Evolutionary conservation across 2,329 filamentous ascomycete genomes (phyloP).

Genomic region (Exophiala dermatitidis): DNA sequence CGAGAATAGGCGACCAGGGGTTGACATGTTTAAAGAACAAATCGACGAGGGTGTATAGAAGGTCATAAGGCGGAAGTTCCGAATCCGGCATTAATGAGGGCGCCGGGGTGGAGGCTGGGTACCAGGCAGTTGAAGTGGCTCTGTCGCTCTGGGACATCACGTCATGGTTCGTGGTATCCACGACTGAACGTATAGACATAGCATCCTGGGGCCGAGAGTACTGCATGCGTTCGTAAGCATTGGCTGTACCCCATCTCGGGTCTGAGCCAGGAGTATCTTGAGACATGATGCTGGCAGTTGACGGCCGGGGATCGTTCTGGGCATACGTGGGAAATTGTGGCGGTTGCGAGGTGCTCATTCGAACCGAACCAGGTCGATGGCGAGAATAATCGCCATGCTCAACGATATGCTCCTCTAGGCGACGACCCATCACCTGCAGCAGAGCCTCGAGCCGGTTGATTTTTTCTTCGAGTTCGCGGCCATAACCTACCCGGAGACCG

Average conservation of each 20-base stretch:
- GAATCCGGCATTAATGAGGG: slow-evolving; percentile 14
- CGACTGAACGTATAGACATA: slow-evolving; percentile 22
- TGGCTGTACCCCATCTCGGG: slow-evolving; percentile 12
- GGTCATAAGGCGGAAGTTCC: slow-evolving; percentile 61
- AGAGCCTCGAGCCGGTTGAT: slow-evolving; percentile 48
- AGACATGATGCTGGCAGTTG: slow-evolving; percentile 17
- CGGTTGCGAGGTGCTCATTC: slow-evolving; percentile 7
- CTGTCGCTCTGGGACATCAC: slow-evolving; percentile 18
- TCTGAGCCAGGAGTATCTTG: slow-evolving; percentile 22
- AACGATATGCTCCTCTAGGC: slow-evolving; percentile 25
- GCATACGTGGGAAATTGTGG: slow-evolving; percentile 8
- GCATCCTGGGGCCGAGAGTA: slow-evolving; percentile 22
- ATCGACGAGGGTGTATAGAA: slow-evolving; percentile 65
- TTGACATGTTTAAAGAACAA: slow-evolving; percentile 75
- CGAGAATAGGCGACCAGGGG: slow-evolving; percentile 83
- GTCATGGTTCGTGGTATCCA: slow-evolving; percentile 14
- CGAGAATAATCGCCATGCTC: slow-evolving; percentile 19
- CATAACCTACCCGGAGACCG: slow-evolving; percentile 56
- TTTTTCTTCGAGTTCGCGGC: slow-evolving; percentile 53
- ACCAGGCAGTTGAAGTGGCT: slow-evolving; percentile 15
- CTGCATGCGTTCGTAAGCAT: slow-evolving; percentile 23
- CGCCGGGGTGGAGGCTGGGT: slow-evolving; percentile 14
- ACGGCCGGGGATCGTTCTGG: slow-evolving; percentile 19
- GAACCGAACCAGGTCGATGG: slow-evolving; percentile 11
- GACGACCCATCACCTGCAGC: slow-evolving; percentile 22